Conservation (phyloP, 257 asterid genomes). For the Rubia yunnanensis region DNA sequence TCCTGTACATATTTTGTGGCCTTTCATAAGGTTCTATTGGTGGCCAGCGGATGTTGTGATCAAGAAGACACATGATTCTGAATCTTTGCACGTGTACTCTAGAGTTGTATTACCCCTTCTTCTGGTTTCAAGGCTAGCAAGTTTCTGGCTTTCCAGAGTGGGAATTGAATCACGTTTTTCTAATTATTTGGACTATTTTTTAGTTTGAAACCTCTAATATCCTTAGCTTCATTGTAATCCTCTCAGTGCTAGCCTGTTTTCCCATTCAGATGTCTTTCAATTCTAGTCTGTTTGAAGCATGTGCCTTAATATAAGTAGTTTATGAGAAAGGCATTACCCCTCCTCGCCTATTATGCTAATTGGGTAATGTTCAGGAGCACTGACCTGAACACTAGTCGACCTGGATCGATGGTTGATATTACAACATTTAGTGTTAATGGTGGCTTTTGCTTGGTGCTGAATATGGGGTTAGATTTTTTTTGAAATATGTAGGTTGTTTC, state of each 20-base stretch:
- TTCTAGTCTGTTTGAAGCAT: not conserved
- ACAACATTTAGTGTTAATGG: too few relatives aligned
- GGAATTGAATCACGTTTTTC: not conserved
- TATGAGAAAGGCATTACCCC: too few relatives aligned
- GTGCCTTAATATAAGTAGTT: too few relatives aligned
- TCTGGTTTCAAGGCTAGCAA: slow-evolving; percentile 18
- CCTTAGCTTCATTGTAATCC: not conserved
- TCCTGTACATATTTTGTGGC: slow-evolving; percentile 56
- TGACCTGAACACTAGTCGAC: too few relatives aligned
- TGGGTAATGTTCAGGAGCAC: too few relatives aligned
- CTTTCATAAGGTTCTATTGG: slow-evolving; percentile 38
- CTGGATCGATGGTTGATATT: too few relatives aligned
- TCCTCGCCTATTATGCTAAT: too few relatives aligned
- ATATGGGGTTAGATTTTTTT: too few relatives aligned
- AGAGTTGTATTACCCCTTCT: slow-evolving; percentile 28
- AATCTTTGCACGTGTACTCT: slow-evolving; percentile 29
- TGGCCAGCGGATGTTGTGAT: slow-evolving; percentile 22
- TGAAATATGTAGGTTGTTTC: too few relatives aligned
- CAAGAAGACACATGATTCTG: slow-evolving; percentile 26
- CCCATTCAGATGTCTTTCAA: not conserved
- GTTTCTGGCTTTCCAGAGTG: not conserved
- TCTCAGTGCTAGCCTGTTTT: not conserved
- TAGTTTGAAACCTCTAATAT: too few relatives aligned
- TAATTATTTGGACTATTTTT: not conserved
- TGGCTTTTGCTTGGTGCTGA: too few relatives aligned